Evolutionary conservation across 179 eudicot species (phyloP).

Genomic region (Silene coronaria): DNA sequence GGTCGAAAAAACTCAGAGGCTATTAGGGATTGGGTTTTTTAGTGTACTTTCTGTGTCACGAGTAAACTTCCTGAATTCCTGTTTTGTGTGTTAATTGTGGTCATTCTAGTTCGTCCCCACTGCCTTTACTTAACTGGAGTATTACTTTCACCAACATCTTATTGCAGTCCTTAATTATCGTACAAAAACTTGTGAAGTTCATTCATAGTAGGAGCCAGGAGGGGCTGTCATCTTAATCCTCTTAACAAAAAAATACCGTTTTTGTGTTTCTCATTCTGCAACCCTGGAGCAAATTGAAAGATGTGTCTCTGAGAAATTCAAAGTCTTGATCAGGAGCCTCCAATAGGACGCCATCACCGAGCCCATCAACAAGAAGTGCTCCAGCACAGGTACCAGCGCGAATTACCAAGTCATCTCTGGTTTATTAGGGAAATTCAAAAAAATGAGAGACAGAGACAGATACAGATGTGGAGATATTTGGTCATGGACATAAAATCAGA

Average conservation of each 20-base stretch:
- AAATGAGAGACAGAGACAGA: neutral
- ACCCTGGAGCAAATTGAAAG: slow-evolving; percentile 95
- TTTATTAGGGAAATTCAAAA: neutral
- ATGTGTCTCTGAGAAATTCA: slow-evolving; percentile 81
- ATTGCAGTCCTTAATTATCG: no score
- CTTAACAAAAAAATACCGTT: slow-evolving; percentile 44
- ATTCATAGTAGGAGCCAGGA: no score
- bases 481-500: neutral
- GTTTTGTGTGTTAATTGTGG: no score
- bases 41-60: no score
- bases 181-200: no score
- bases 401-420: slow-evolving; percentile 90
- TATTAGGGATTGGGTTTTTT: neutral
- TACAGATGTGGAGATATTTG: neutral
- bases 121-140: no score
- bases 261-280: slow-evolving; percentile 99
- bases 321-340: slow-evolving; percentile 86
- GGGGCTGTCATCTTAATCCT: no score
- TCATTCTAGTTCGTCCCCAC: no score
- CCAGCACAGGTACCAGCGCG: slow-evolving; percentile 91
- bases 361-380: slow-evolving; percentile 91
- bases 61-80: no score
- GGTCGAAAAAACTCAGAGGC: neutral
- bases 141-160: no score
- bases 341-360: slow-evolving; percentile 89